phyloP scores from a whole-genome alignment of 2,329 filamentous ascomycete species.

The Paraphaeosphaeria minitans region DNA sequence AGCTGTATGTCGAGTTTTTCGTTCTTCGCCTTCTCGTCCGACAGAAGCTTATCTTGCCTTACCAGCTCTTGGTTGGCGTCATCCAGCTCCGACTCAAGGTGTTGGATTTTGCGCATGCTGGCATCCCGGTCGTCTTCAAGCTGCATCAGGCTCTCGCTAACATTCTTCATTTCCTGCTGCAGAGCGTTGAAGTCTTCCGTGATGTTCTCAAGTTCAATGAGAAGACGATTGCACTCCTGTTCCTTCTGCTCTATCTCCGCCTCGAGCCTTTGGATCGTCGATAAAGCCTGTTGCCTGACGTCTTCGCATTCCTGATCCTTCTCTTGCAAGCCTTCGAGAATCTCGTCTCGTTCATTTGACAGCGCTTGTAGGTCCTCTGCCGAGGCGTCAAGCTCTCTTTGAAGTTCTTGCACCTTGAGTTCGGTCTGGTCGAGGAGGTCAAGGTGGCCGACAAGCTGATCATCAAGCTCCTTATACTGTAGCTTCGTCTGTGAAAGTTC shows the following conservation, averaged over 20 bases:
- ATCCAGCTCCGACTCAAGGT: constrained; percentile 79
- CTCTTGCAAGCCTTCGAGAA: constrained; percentile 72
- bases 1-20: constrained; percentile 88
- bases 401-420: constrained; percentile 65
- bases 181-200: constrained; percentile 89
- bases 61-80: constrained; percentile 88
- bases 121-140: constrained; percentile 88
- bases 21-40: constrained; percentile 85
- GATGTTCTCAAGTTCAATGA: constrained; percentile 73
- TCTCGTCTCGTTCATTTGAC: constrained; percentile 85
- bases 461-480: constrained; percentile 85
- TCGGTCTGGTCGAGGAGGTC: constrained; percentile 75
- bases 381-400: constrained; percentile 79
- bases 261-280: constrained; percentile 63
- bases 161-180: constrained; percentile 89
- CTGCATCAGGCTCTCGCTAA: constrained; percentile 83
- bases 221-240: constrained; percentile 71
- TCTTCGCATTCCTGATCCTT: constrained; percentile 60
- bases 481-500: constrained; percentile 84
- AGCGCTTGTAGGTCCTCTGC: constrained; percentile 80
- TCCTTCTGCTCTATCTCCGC: constrained; percentile 73
- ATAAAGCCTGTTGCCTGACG: constrained; percentile 63
- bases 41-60: constrained; percentile 79
- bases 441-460: constrained; percentile 78
- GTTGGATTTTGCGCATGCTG: constrained; percentile 77